Evolutionary conservation across 331 rosid species (phyloP), one percentile per base, ranked within the genome.

Genomic region (Malus hybrid): DNA sequence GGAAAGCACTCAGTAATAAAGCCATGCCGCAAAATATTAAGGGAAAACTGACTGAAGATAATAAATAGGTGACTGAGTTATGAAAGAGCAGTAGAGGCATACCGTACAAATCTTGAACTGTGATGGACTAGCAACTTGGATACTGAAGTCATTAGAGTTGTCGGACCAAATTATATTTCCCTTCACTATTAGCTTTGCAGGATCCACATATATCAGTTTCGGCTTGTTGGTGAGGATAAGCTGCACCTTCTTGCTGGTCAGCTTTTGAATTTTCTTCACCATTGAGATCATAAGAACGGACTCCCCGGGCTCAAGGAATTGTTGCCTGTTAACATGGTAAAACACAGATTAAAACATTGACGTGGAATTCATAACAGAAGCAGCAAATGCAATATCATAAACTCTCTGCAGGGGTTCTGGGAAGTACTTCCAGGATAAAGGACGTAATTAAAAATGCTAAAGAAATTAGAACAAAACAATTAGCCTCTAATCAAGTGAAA

Each of bases 211-310:
- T 79, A 95, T 90, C 85, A 95, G 85, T 83, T 92, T 95, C 5
- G 99, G 99, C 76, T 92, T 92, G 91, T 95, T 95, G 75, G 99
- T 92, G 73, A 95, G 98, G 79, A 95, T 95, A 67, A 95, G 98
- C 86, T 95, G 99, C 87, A 95, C 98, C 86, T 95, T 95, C 87
- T 95, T 95, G 91, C 97, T 95, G 36, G 96, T 83, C 75, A 95
- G 74, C 71, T 92, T 95, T 84, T 87, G 98, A 67, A 92, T 14
- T 78, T 95, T 89, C 90, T 95, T 92, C 87, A 95, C 99, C 93
- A 89, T 90, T 71, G 99, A 89, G 78, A 95, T 95, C 98, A 92
- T 92, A 66, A 92, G 86, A 72, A 95, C 94, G 24, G 99, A 92
- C 84, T 95, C 99, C 39, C 96, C 98, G 32, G 98, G 99, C 31